phyloP scores from a whole-genome alignment of 441 rosid genomes.

The Jatropha podagrica region DNA sequence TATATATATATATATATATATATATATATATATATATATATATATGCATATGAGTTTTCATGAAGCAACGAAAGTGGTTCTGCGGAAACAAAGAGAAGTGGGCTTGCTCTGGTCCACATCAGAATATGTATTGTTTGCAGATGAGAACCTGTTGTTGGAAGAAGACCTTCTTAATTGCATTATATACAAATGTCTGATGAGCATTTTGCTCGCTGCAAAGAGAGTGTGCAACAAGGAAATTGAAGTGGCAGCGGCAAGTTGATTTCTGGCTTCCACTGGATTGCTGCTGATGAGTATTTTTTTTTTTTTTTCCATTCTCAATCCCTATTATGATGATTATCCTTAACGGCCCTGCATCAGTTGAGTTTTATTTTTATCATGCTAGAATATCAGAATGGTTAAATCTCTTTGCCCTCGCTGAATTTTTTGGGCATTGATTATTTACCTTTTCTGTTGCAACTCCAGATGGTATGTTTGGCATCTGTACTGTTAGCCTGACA shows the following conservation, averaged over 20 bases:
- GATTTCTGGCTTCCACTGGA: not conserved
- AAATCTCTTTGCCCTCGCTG: not conserved
- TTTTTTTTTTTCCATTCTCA: not conserved
- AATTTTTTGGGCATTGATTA: not conserved
- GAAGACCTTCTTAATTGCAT: not conserved
- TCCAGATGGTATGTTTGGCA: not conserved
- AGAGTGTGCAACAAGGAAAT: not conserved
- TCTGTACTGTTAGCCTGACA: not conserved
- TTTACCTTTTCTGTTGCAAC: not conserved
- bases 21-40: not conserved
- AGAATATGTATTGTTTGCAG: not conserved
- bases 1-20: too few species aligned
- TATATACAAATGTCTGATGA: not conserved
- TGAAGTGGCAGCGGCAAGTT: conserved; percentile 1
- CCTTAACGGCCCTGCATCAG: not conserved
- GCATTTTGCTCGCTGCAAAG: not conserved
- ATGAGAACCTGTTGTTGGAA: not conserved
- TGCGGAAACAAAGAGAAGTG: not conserved
- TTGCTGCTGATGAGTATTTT: not conserved
- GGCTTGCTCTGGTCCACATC: not conserved
- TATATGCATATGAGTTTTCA: not conserved
- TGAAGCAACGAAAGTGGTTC: not conserved
- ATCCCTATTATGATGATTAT: not conserved
- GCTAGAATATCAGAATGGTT: not conserved
- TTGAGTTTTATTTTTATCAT: not conserved